Base-by-base conservation (phyloP, 2,329 filamentous ascomycete species). In the Chaetomium strumarium region DNA sequence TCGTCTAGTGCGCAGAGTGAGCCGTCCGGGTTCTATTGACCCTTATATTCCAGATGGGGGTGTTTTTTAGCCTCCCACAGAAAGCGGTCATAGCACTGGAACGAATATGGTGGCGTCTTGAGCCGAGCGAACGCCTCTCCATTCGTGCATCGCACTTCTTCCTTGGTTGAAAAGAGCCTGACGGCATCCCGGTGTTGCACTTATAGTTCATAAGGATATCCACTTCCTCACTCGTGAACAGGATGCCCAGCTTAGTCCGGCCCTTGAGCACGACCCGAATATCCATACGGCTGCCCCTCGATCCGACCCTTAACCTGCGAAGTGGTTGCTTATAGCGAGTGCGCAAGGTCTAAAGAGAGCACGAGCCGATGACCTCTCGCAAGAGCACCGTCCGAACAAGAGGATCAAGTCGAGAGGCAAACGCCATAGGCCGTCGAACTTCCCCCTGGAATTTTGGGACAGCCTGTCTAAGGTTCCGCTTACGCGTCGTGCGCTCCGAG, bases 201-300 rank as follows among this genome's bases (percentile, higher is more conserved):
- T 66, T 54, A 48, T 78, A 74, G 19, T 77, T 66, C 51, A 79
- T 68, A 0, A 82, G 66, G 0, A 73, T 64, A 0, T 69, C 47
- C 3, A 65, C 66, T 9, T 80, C 76, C 0, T 55, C 57, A 0
- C 37, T 20, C 0, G 64, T 61, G n/a, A n/a, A n/a, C n/a, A n/a
- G n/a, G n/a, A n/a, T n/a, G n/a, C n/a, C n/a, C n/a, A n/a, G n/a
- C n/a, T n/a, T n/a, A n/a, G n/a, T n/a, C n/a, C n/a, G n/a, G n/a
- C n/a, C n/a, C n/a, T n/a, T n/a, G n/a, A n/a, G n/a, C n/a, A n/a
- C n/a, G n/a, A n/a, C n/a, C n/a, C n/a, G n/a, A n/a, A n/a, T n/a
- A n/a, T n/a, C n/a, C n/a, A n/a, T n/a, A n/a, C 7, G 24, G 7
- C 4, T 24, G 4, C 7, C 7, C 24, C 24, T 24, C 24, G 24